Evolutionary conservation across 179 eudicot genomes (phyloP), one percentile per base, ranked within the genome.

Genomic region (Spinacia oleracea): DNA sequence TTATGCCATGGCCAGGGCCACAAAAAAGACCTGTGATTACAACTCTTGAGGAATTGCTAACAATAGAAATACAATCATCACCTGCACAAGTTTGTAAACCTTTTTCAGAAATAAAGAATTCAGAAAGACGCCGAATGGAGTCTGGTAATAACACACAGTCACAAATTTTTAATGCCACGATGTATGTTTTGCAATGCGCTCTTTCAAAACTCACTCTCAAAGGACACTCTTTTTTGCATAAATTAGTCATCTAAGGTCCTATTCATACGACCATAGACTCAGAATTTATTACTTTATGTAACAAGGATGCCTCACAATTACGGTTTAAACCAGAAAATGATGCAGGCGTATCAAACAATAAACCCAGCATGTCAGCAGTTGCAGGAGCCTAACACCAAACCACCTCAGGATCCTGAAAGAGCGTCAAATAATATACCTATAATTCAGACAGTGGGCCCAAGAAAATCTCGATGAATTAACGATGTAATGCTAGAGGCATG

Each of bases 1-100:
- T 96, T 83, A 96, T 93, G 71, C 99, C 99, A 81, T 96, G 97
- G 68, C 99, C 99, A 45, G 96, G 92, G 18, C 98, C 96, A 77
- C 99, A 96, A 5, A 70, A n/a, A 48, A 93, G 81, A 38, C 76
- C 80, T 40, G 79, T 85, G 38, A 96, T 85, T 42, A 58, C 79
- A 76, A 96, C 75, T 31, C 76, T 75, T 32, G 99, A 88, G 82
- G 99, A 90, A 82, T 90, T 93, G 86, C 92, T 83, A 64, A 91
- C 99, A 64, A 96, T 89, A 62, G 99, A 93, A 64, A 96, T 72
- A 85, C 99, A 96, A 77, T 96, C 99, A 83, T 93, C 99, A 72
- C 98, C 99, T 95, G 83, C 78, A 83, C 29, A 62, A 38, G 11
- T 63, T 16, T 63, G 23, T 50, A 40, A 50, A 63, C 21, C 9